Percentiles rank a stretch among this genome's conserved stretches.
Evolutionary conservation across 108 stramenopile genomes (phyloP).

Genomic region (Cyclostephanos invisitatus): DNA sequence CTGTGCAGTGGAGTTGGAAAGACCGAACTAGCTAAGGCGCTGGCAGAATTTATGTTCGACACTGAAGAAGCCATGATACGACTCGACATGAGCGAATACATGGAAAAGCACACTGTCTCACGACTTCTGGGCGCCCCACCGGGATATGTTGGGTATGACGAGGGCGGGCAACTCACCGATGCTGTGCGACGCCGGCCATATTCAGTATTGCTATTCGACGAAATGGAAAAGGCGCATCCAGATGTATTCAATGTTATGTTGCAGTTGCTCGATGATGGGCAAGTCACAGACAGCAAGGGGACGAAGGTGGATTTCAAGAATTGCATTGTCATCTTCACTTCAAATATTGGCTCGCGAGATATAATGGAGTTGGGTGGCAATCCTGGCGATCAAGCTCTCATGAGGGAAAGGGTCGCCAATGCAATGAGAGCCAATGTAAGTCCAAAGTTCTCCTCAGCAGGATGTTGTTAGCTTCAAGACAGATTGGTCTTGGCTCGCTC

Average conservation of each 20-base stretch:
- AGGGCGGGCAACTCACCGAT: conserved; percentile 99
- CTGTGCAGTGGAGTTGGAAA: conserved; percentile 65
- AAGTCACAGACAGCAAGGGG: conserved; percentile 97
- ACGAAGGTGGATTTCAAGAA: conserved; percentile 95
- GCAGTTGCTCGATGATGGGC: conserved; percentile 98
- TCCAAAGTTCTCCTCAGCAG: neutral
- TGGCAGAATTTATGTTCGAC: conserved; percentile 92
- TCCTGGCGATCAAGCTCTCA: conserved; percentile 59
- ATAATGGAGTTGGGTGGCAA: conserved; percentile 80
- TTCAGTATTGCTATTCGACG: conserved; percentile 95
- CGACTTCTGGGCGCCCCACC: conserved; percentile 96
- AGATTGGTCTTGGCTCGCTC: neutral
- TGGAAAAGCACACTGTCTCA: conserved; percentile 93
- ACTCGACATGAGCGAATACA: conserved; percentile 97
- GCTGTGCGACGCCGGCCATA: conserved; percentile 96
- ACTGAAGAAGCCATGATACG: conserved; percentile 89
- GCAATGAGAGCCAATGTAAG: conserved; percentile 71
- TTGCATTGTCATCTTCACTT: conserved; percentile 95
- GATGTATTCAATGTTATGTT: conserved; percentile 98
- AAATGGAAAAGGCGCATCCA: conserved; percentile 99
- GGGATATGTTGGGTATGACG: conserved; percentile 86
- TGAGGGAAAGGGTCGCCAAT: conserved; percentile 64
- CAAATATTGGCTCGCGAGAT: conserved; percentile 93
- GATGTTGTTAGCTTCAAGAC: neutral
- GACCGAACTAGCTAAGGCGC: conserved; percentile 95